phyloP scores from a whole-genome alignment of 176 grass and related monocot species.

The Oryza longistaminata region DNA sequence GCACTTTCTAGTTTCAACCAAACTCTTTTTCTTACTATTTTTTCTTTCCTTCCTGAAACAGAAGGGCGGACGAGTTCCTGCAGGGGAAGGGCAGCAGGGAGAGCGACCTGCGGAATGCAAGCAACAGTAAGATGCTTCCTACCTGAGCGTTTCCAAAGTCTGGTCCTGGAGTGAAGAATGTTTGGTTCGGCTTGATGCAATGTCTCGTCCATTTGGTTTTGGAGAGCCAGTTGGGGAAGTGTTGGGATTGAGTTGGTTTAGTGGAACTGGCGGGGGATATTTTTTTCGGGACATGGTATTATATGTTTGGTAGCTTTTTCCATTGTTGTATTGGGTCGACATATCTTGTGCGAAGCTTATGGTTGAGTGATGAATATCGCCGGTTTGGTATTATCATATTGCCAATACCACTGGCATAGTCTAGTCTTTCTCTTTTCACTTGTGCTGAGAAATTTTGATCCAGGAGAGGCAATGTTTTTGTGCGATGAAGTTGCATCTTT shows the following conservation, averaged over 20 bases:
- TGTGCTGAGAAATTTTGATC: slow-evolving; percentile 41
- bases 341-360: slow-evolving; percentile 40
- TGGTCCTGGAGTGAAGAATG: slow-evolving; percentile 31
- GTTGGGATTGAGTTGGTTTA: slow-evolving; percentile 12
- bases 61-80: slow-evolving; percentile 50
- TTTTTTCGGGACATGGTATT: slow-evolving; percentile 48
- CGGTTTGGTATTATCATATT: slow-evolving; percentile 43
- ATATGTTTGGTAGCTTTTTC: slow-evolving; percentile 50
- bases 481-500: not conserved
- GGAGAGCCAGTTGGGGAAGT: slow-evolving; percentile 27
- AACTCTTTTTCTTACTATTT: not conserved
- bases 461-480: not conserved
- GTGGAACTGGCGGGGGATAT: slow-evolving; percentile 27
- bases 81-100: slow-evolving; percentile 59
- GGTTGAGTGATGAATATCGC: slow-evolving; percentile 31
- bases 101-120: slow-evolving; percentile 88
- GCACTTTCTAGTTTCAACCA: not conserved
- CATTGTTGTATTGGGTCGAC: slow-evolving; percentile 46
- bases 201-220: slow-evolving; percentile 30
- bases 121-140: slow-evolving; percentile 62
- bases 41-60: slow-evolving; percentile 35
- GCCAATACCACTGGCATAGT: slow-evolving; percentile 30
- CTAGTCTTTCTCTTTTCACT: slow-evolving; percentile 15
- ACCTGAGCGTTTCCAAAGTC: slow-evolving; percentile 13
- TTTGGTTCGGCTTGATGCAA: slow-evolving; percentile 46